Conservation (phyloP, 805 yeast species). For the Saccharomycopsis fibuligera region DNA sequence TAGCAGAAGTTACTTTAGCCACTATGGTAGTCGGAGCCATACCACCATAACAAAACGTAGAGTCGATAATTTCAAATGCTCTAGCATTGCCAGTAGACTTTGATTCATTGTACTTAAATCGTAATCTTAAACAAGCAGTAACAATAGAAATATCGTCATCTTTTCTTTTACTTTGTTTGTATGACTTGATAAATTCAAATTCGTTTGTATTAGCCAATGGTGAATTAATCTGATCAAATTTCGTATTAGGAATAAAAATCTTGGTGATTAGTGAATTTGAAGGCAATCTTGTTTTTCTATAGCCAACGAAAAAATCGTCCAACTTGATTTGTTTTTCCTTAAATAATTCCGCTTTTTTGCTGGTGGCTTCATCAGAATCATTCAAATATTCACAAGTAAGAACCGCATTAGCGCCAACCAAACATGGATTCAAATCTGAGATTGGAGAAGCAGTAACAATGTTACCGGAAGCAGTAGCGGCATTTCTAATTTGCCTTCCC, state of each 20-base stretch:
- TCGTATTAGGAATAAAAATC: conserved; percentile 36
- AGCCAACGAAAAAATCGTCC: conserved; percentile 39
- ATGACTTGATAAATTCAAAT: conserved; percentile 35
- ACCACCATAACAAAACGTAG: conserved; percentile 38
- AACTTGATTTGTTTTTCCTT: conserved; percentile 27
- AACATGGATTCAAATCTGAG: conserved; percentile 41
- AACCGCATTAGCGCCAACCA: conserved; percentile 37
- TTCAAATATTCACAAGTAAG: conserved; percentile 31
- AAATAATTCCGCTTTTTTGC: conserved; percentile 5
- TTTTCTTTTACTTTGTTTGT: conserved; percentile 42
- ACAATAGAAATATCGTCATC: conserved; percentile 47
- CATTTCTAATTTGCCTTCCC: conserved; percentile 43
- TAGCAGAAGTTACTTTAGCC: conserved; percentile 29
- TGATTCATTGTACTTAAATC: conserved; percentile 20
- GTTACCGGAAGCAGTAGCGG: conserved; percentile 45
- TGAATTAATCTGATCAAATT: conserved; percentile 5
- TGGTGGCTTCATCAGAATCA: neutral
- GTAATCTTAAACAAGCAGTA: conserved; percentile 34
- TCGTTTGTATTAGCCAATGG: conserved; percentile 1
- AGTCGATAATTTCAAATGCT: conserved; percentile 19
- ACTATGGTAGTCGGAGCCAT: conserved; percentile 42
- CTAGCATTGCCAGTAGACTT: conserved; percentile 17
- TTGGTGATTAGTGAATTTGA: conserved; percentile 31
- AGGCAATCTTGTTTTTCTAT: conserved; percentile 37
- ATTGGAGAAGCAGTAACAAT: conserved; percentile 46